Conservation (phyloP, 306 rosid species). For the Abrus pulchellus region DNA sequence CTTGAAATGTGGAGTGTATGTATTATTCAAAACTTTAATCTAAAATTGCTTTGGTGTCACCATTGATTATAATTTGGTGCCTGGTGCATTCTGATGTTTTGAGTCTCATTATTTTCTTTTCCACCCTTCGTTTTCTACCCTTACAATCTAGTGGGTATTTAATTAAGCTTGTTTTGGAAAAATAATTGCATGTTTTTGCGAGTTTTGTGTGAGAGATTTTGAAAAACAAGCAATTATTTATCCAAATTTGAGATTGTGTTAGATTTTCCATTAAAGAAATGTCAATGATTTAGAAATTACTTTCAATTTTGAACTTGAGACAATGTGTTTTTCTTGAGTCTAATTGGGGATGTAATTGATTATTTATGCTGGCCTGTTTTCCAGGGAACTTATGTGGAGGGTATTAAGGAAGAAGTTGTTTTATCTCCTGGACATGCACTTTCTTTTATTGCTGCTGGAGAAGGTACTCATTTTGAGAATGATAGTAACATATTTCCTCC, state of each 20-base stretch:
- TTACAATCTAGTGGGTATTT: background rate
- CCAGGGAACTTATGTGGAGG: conserved; percentile 99
- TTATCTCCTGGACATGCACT: conserved; percentile 99
- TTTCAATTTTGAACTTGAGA: conserved; percentile 32
- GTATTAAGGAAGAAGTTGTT: conserved; percentile 99
- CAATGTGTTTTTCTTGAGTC: background rate
- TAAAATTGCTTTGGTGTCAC: conserved; percentile 25
- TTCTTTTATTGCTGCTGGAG: conserved; percentile 99
- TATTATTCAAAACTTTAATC: background rate
- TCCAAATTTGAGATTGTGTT: background rate
- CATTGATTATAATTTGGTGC: conserved; percentile 29
- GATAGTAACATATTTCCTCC: conserved; percentile 25
- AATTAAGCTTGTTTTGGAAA: too few relatives aligned
- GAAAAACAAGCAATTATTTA: too few relatives aligned
- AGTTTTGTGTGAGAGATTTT: too few relatives aligned
- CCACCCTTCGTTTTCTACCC: conserved; percentile 5
- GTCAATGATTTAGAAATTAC: background rate
- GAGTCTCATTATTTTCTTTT: background rate
- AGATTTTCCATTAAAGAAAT: conserved; percentile 29
- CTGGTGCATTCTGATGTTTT: conserved; percentile 4
- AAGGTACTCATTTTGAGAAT: conserved; percentile 66
- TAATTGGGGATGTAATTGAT: conserved; percentile 34
- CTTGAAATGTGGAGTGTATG: conserved; percentile 35
- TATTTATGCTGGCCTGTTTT: conserved; percentile 37
- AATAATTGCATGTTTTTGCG: too few relatives aligned